Evolutionary conservation across 2,329 filamentous ascomycete species (phyloP).

Genomic region (Colletotrichum abscissum): DNA sequence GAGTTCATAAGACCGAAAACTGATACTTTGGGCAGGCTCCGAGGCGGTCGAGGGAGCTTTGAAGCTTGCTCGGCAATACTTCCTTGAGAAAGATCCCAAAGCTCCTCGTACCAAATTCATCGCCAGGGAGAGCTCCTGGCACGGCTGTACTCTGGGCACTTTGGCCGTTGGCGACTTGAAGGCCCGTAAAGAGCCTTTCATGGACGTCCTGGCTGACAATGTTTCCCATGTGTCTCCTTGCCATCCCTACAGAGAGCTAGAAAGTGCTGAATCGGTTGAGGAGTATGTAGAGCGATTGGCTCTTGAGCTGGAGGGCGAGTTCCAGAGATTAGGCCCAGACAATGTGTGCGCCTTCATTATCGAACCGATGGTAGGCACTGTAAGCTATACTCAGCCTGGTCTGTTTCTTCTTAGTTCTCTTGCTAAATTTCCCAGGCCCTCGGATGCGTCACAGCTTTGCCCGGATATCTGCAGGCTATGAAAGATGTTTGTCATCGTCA

Average conservation of each 20-base stretch:
- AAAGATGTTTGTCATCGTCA: constrained; percentile 64
- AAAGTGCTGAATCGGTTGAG: not conserved
- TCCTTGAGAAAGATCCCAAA: not conserved
- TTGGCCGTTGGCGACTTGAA: not conserved
- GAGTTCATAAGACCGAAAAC: not conserved
- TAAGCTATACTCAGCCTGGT: not conserved
- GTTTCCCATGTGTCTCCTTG: not conserved
- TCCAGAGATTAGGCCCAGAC: not conserved
- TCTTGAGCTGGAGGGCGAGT: not conserved
- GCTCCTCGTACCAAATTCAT: not conserved
- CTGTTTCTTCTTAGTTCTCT: not conserved
- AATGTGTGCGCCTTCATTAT: not conserved
- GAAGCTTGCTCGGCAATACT: not conserved
- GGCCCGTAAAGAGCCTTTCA: not conserved
- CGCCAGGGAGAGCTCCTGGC: not conserved
- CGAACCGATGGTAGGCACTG: not conserved
- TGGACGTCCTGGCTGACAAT: not conserved
- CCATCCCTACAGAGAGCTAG: not conserved
- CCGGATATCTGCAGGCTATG: constrained; percentile 65
- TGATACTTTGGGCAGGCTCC: not conserved
- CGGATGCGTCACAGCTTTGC: not conserved
- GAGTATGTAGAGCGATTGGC: not conserved
- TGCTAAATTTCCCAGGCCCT: not conserved
- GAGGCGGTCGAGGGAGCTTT: not conserved
- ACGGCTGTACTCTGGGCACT: not conserved